Evolutionary conservation across 192 early-diverging fungal genomes (phyloP), one percentile per base, ranked within the genome.

Genomic region (Backusella liffmaniae): DNA sequence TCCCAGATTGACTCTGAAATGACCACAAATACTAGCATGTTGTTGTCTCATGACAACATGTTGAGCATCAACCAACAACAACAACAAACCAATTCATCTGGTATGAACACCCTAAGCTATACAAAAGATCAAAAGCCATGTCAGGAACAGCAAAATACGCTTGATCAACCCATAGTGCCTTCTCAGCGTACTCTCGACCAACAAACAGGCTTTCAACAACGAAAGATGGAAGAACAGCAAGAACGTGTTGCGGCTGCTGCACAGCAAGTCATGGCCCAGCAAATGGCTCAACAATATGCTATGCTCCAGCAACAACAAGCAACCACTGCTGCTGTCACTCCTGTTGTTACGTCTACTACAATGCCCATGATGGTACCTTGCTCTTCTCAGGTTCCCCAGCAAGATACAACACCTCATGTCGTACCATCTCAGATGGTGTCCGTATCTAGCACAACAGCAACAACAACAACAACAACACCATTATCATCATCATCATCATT

Each of bases 121-220:
- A 26, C 56, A 62, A 10, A 62, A 3, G 56, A 62, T 12, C 56
- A 62, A 12, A 62, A 8, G 26, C 3, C 56, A 0, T 62, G 56
- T 29, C 56, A 62, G 26, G 56, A 62, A 29, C 56, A 62, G 1
- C 56, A 62, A 12, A 62, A 5, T 13, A 62, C 56, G 56, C 56
- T 62, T 23, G 56, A 71, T 32, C 72, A 73, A 12, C 72, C 72
- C 12, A 73, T 73, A 26, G 72, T 73, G 6, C 72, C 72, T 42
- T 73, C 72, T 5, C 72, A 73, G 18, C 74, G 67, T 36, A 18
- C 30, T n/a, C 32, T 76, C 12, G 66, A 69, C 5, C 76, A 67
- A 5, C 76, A 77, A 8, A 36, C 39, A 3, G n/a, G 46, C 6
- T 42, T 56, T 34, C 75, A 76, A n/a, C 42, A 49, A 3, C 21